phyloP scores from a whole-genome alignment of 805 yeast genomes.

The Tetrapisispora pingtungensis region DNA sequence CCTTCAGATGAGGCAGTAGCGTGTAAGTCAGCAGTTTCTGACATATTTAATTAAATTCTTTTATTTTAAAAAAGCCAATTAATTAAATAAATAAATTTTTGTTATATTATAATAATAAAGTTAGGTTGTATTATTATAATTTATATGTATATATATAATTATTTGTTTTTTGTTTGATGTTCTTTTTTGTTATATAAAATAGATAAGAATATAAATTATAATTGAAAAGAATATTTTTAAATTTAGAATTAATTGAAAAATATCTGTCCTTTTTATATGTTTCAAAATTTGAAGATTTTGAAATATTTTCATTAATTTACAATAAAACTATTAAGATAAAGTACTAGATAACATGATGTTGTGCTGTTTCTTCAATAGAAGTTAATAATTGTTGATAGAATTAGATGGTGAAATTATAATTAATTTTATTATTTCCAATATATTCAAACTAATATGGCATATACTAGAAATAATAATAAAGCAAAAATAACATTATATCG shows the following conservation, averaged over 20 bases:
- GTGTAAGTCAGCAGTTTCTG: slow-evolving; percentile 1
- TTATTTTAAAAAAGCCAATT: background rate
- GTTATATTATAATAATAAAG: background rate
- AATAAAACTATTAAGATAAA: too few species aligned
- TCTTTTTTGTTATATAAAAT: background rate
- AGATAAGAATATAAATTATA: background rate
- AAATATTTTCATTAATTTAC: too few species aligned
- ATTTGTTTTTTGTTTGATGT: background rate
- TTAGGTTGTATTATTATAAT: background rate
- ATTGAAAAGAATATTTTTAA: background rate
- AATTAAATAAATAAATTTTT: background rate
- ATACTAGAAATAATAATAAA: too few species aligned
- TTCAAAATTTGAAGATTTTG: background rate
- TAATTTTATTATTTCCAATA: too few species aligned
- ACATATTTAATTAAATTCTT: background rate
- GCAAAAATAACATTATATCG: too few species aligned
- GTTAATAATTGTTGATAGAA: too few species aligned
- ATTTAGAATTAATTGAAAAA: background rate
- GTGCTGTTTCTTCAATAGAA: too few species aligned
- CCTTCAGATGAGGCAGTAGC: background rate
- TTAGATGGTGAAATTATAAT: too few species aligned
- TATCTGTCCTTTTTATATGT: slow-evolving; percentile 1
- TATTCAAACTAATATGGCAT: too few species aligned
- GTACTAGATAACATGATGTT: too few species aligned
- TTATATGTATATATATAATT: background rate